These are phyloP conservation scores for Fusarium dlaminii DNA, from an alignment of 2,329 filamentous ascomycete species.

Conservation along the genomic window DNA sequence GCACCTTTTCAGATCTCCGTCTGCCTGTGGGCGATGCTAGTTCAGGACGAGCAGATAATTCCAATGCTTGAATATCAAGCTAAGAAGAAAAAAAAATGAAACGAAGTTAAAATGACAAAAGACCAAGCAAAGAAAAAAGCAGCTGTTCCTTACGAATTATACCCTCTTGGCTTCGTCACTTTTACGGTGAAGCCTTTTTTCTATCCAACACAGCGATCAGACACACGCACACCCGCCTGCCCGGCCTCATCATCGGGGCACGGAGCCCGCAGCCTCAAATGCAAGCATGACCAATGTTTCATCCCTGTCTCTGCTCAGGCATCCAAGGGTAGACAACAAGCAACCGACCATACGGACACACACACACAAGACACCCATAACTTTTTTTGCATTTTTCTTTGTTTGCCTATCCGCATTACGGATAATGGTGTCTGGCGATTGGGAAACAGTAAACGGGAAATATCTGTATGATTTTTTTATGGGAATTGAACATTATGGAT, in stretches of 20 bases:
- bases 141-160: constrained; percentile 31
- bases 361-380: background rate
- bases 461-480: constrained; percentile 22
- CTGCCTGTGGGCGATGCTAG: constrained; percentile 50
- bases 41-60: constrained; percentile 35
- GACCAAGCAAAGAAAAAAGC: constrained; percentile 27
- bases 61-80: constrained; percentile 10
- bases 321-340: background rate
- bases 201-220: background rate
- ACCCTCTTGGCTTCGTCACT: constrained; percentile 27
- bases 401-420: constrained; percentile 22
- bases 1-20: constrained; percentile 50
- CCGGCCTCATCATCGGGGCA: constrained; percentile 15
- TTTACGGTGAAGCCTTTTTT: constrained; percentile 8
- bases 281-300: constrained; percentile 19
- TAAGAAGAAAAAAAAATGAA: background rate
- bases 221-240: constrained; percentile 10
- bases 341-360: background rate
- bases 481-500: constrained; percentile 1
- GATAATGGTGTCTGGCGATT: constrained; percentile 38
- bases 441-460: constrained; percentile 23
- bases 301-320: constrained; percentile 10
- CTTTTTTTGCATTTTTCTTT: constrained; percentile 11
- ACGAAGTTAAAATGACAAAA: constrained; percentile 14
- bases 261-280: constrained; percentile 35